A percentile compares a stretch with the other conserved stretches of the same genome.
Conservation (phyloP, 2,329 filamentous ascomycete species). For the Periglandula ipomoeae region DNA sequence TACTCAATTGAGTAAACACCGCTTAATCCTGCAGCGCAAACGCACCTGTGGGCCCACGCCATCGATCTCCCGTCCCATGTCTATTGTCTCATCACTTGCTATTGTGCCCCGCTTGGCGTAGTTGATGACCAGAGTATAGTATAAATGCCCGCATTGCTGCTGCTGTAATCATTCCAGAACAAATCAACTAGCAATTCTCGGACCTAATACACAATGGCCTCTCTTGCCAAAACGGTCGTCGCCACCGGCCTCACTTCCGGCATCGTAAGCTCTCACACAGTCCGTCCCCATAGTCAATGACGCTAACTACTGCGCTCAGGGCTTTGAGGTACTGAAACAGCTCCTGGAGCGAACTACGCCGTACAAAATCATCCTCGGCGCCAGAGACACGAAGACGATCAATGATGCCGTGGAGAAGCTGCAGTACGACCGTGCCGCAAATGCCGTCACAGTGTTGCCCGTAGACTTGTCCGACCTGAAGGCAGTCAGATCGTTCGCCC, state of each 20-base stretch:
- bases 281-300: too few relatives aligned
- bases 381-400: constrained; percentile 32
- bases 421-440: constrained; percentile 29
- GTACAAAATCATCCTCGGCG: constrained; percentile 40
- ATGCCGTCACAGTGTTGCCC: constrained; percentile 35
- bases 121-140: too few relatives aligned
- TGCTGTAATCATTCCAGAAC: too few relatives aligned
- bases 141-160: too few relatives aligned
- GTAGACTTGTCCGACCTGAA: constrained; percentile 38
- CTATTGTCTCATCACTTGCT: too few relatives aligned
- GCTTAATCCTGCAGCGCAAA: too few relatives aligned
- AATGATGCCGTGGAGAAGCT: constrained; percentile 33
- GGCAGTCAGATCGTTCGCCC: constrained; percentile 36
- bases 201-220: constrained; percentile 20
- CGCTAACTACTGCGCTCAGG: too few relatives aligned
- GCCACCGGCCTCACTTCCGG: constrained; percentile 42
- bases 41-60: too few relatives aligned
- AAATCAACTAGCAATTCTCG: too few relatives aligned
- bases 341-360: constrained; percentile 35
- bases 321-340: constrained; percentile 44
- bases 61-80: too few relatives aligned
- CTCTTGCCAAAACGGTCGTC: constrained; percentile 37
- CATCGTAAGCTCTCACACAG: constrained; percentile 28
- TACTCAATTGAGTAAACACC: too few relatives aligned
- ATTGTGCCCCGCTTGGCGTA: too few relatives aligned